Conservation (phyloP, 2,329 filamentous ascomycete genomes). For the Aspergillus calidoustus region DNA sequence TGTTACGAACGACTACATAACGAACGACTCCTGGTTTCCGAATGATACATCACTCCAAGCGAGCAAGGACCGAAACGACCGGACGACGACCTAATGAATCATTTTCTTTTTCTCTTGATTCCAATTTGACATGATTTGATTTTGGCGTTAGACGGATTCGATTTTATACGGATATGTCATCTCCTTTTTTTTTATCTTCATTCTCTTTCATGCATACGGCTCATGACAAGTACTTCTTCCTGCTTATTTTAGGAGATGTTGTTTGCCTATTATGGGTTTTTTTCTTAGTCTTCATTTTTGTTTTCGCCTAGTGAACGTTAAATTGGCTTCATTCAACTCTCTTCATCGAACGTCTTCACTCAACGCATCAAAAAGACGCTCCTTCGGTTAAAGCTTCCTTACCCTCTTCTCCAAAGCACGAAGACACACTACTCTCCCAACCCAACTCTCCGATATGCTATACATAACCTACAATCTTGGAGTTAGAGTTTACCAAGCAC, state of each 20-base stretch:
- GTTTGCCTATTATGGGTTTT: neutral
- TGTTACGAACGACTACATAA: constrained; percentile 2
- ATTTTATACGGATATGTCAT: constrained; percentile 18
- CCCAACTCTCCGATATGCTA: neutral
- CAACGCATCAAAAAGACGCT: neutral
- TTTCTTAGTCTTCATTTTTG: neutral
- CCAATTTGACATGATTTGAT: constrained; percentile 5
- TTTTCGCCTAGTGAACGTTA: neutral
- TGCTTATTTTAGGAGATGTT: neutral
- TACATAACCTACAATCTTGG: neutral
- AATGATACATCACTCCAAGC: constrained; percentile 2
- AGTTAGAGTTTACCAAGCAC: neutral
- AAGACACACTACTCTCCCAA: neutral
- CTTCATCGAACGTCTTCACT: neutral
- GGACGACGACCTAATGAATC: constrained; percentile 19
- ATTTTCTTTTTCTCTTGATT: constrained; percentile 7
- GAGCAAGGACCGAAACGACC: constrained; percentile 15
- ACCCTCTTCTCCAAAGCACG: neutral
- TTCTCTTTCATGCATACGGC: neutral
- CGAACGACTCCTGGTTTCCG: constrained; percentile 25
- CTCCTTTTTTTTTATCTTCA: neutral
- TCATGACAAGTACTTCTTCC: neutral
- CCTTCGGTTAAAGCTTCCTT: neutral
- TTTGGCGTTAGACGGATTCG: constrained; percentile 20
- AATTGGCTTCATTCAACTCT: neutral